Evolutionary conservation across 257 asterid species (phyloP).

Genomic region (Lycium barbarum): DNA sequence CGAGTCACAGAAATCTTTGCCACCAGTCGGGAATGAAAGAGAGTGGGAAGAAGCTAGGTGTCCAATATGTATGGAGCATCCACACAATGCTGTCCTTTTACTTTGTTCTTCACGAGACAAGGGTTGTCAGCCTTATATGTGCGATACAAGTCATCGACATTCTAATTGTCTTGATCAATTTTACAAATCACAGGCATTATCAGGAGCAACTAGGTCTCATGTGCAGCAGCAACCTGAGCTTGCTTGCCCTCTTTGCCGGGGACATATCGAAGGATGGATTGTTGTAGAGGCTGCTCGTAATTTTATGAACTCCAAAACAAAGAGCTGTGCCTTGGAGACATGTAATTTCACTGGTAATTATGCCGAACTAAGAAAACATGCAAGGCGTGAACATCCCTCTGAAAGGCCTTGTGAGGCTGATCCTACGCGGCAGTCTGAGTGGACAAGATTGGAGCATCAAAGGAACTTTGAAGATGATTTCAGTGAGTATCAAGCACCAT

Average conservation of each 20-base stretch:
- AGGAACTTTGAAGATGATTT: constrained; percentile 63
- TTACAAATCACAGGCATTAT: constrained; percentile 42
- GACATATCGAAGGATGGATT: constrained; percentile 53
- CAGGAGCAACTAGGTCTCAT: constrained; percentile 19
- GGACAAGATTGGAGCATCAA: constrained; percentile 63
- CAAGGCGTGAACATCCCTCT: constrained; percentile 65
- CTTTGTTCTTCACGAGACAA: constrained; percentile 63
- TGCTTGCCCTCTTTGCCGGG: constrained; percentile 81
- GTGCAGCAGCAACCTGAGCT: constrained; percentile 34
- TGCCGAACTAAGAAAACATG: constrained; percentile 71
- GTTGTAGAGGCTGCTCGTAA: constrained; percentile 53
- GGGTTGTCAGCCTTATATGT: constrained; percentile 83
- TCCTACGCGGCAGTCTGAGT: constrained; percentile 53
- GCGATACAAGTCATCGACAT: constrained; percentile 83
- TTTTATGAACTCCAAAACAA: constrained; percentile 55
- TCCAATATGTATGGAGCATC: constrained; percentile 79
- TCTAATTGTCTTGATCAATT: constrained; percentile 73
- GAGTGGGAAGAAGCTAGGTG: constrained; percentile 81
- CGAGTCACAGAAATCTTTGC: constrained; percentile 34
- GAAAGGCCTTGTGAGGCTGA: constrained; percentile 62
- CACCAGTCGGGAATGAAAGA: constrained; percentile 46
- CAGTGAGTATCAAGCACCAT: constrained; percentile 47
- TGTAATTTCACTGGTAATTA: constrained; percentile 67
- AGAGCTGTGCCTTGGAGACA: constrained; percentile 70
- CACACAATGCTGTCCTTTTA: constrained; percentile 68